Conservation (phyloP, 306 rosid species). For the Bauhinia variegata region DNA sequence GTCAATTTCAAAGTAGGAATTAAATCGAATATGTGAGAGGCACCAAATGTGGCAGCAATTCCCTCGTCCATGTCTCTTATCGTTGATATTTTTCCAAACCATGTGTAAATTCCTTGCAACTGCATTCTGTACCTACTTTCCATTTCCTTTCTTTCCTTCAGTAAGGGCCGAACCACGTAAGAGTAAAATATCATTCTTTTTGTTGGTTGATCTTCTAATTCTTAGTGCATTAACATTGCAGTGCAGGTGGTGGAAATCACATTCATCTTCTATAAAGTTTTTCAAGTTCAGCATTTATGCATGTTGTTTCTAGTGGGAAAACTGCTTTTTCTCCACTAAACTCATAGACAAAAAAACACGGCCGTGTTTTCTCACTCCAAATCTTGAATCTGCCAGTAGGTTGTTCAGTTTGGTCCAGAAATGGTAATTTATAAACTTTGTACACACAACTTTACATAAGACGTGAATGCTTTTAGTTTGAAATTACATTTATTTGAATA, state of each 20-base stretch:
- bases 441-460: no score
- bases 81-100: conserved; percentile 11
- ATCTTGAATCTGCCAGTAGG: conserved; percentile 1
- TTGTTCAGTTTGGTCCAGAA: not conserved
- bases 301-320: conserved; percentile 40
- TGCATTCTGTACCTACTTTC: not conserved
- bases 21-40: conserved; percentile 26
- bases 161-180: not conserved
- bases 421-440: no score
- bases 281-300: not conserved
- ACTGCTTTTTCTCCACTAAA: conserved; percentile 45
- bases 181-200: not conserved
- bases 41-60: conserved; percentile 50
- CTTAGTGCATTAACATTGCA: conserved; percentile 36
- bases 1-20: conserved; percentile 11
- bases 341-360: not conserved
- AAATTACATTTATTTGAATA: no score
- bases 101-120: conserved; percentile 1
- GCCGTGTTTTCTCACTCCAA: not conserved
- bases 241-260: conserved; percentile 35
- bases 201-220: not conserved
- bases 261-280: conserved; percentile 2
- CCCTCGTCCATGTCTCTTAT: conserved; percentile 33
- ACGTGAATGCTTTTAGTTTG: no score
- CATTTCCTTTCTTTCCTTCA: not conserved